Percentiles rank a stretch among this genome's conserved stretches.
Evolutionary conservation across 257 asterid genomes (phyloP).

Genomic region (Jasminum sambac): DNA sequence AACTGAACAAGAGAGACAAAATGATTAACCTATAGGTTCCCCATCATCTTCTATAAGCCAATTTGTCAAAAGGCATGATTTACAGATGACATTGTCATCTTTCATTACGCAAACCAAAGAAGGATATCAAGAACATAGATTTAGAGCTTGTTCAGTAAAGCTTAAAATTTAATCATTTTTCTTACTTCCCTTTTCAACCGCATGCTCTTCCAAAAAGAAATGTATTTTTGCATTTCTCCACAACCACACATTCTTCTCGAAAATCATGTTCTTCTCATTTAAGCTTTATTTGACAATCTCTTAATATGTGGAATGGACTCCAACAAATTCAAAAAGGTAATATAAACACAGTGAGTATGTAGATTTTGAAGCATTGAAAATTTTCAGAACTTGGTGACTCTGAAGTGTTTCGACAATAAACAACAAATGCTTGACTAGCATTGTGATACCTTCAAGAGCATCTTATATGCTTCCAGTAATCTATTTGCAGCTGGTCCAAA

Average conservation of each 20-base stretch:
- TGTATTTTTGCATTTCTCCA: too few species aligned
- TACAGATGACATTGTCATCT: constrained; percentile 6
- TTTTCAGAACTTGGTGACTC: background rate
- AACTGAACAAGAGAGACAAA: constrained; percentile 44
- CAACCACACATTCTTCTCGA: too few species aligned
- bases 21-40: background rate
- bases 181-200: too few species aligned
- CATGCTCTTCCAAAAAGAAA: too few species aligned
- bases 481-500: constrained; percentile 98
- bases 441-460: constrained; percentile 87
- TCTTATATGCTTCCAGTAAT: constrained; percentile 91
- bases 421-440: constrained; percentile 16
- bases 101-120: background rate
- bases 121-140: too few species aligned
- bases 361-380: background rate
- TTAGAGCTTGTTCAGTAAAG: too few species aligned
- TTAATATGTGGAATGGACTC: background rate
- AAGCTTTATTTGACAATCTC: too few species aligned
- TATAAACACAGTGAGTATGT: background rate
- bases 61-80: constrained; percentile 10
- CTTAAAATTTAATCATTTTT: too few species aligned
- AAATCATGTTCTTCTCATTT: too few species aligned
- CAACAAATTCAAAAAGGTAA: background rate
- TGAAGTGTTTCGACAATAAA: constrained; percentile 6
- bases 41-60: background rate